These are phyloP conservation scores for Aphanomyces stellatus DNA, from an alignment of 352 stramenopile species.

Conservation along the genomic window DNA sequence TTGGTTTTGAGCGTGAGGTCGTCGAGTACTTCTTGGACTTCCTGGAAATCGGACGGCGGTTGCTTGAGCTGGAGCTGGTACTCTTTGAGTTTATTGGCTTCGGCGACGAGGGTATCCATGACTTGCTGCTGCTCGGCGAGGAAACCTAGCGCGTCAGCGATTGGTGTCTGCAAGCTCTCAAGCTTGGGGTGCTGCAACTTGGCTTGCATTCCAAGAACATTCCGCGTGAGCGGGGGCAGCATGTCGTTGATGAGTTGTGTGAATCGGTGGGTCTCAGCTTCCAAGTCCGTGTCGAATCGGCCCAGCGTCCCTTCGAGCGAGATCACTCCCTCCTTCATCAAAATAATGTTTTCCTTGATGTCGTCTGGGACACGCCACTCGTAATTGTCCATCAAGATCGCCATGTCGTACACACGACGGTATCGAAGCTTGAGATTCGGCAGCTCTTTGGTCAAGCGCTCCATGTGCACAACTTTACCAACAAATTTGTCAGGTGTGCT, in stretches of 20 bases:
- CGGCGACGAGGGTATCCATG: conserved; percentile 62
- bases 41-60: conserved; percentile 79
- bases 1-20: conserved; percentile 86
- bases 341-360: conserved; percentile 88
- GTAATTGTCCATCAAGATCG: conserved; percentile 87
- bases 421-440: conserved; percentile 63
- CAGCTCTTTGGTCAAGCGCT: conserved; percentile 47
- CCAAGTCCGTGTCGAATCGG: conserved; percentile 84
- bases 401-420: conserved; percentile 78
- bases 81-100: conserved; percentile 77
- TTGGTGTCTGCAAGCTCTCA: conserved; percentile 59
- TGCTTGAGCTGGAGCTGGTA: conserved; percentile 87
- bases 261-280: conserved; percentile 88
- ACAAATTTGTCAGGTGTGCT: conserved; percentile 72
- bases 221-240: conserved; percentile 64
- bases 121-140: conserved; percentile 59
- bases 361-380: conserved; percentile 87
- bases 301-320: conserved; percentile 84
- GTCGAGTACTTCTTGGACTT: conserved; percentile 77
- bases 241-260: conserved; percentile 85
- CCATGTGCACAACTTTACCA: conserved; percentile 85
- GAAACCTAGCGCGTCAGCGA: conserved; percentile 66
- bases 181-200: conserved; percentile 78
- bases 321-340: conserved; percentile 90
- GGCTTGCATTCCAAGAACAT: conserved; percentile 58